A percentile compares a stretch with the other conserved stretches of the same genome.
Evolutionary conservation across 73 alveolate genomes (phyloP).

Genomic region (Paramecium caudatum): DNA sequence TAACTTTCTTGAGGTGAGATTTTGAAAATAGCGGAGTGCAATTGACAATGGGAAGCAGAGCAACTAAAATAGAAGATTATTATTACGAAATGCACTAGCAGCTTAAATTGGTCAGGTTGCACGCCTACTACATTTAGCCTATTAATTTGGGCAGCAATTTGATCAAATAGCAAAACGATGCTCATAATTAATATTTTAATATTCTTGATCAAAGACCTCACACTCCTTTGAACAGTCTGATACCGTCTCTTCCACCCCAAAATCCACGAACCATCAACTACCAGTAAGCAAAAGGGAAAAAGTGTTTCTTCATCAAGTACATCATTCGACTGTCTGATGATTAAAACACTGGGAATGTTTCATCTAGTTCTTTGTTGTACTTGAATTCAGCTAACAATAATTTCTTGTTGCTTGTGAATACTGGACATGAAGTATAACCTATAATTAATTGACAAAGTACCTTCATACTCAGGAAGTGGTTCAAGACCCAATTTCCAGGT

Average conservation of each 20-base stretch:
- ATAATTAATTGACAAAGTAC: neutral
- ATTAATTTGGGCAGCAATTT: conserved; percentile 27
- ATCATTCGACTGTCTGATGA: conserved; percentile 78
- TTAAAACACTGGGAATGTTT: conserved; percentile 83
- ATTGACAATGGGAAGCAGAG: conserved; percentile 29
- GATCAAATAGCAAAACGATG: conserved; percentile 7
- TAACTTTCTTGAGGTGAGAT: neutral
- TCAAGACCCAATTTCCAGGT: neutral
- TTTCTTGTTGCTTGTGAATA: conserved; percentile 84
- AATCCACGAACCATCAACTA: conserved; percentile 79
- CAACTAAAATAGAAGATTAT: neutral
- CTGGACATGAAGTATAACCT: conserved; percentile 91
- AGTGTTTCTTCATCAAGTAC: conserved; percentile 81
- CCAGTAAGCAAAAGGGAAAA: conserved; percentile 92
- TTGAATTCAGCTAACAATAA: conserved; percentile 89
- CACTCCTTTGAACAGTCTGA: conserved; percentile 41
- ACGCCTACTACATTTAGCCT: conserved; percentile 32
- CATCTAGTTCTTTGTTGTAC: conserved; percentile 82
- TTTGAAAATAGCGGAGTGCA: neutral
- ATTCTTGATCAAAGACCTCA: too few species aligned
- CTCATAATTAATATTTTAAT: conserved; percentile 27
- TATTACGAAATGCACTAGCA: conserved; percentile 57
- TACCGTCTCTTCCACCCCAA: conserved; percentile 88
- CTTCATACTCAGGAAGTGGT: conserved; percentile 41
- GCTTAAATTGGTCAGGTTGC: conserved; percentile 33